A percentile compares a stretch with the other conserved stretches of the same genome.
These are phyloP conservation scores for Schwanniomyces occidentalis DNA, from an alignment of 805 yeast species.

Conservation along the genomic window DNA sequence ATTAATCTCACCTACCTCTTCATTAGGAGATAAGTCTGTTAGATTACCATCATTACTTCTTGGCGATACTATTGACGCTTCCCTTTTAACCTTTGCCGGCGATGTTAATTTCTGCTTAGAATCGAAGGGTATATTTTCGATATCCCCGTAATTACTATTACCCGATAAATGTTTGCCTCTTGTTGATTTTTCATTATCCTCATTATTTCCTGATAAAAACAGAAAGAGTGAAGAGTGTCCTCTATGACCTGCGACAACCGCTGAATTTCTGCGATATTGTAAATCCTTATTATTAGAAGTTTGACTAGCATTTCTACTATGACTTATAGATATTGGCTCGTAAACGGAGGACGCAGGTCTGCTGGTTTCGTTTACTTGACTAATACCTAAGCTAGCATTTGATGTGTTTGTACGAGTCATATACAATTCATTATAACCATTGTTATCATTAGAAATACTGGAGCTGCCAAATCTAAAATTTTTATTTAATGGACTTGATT, in stretches of 20 bases:
- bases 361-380: slow-evolving; percentile 17
- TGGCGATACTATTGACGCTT: slow-evolving; percentile 5
- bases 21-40: slow-evolving; percentile 6
- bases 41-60: slow-evolving; percentile 3
- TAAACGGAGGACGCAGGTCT: slow-evolving; percentile 56
- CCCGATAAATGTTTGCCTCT: slow-evolving; percentile 1
- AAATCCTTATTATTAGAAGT: slow-evolving; percentile 10
- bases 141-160: not conserved
- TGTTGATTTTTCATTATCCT: slow-evolving; percentile 8
- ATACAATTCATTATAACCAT: slow-evolving; percentile 11
- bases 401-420: slow-evolving; percentile 25
- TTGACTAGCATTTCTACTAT: slow-evolving; percentile 47
- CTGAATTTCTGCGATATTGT: slow-evolving; percentile 26
- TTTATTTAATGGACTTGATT: slow-evolving; percentile 30
- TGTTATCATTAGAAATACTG: slow-evolving; percentile 8
- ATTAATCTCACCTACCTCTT: slow-evolving; percentile 31
- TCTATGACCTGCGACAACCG: slow-evolving; percentile 43
- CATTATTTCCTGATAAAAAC: slow-evolving; percentile 41
- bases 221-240: slow-evolving; percentile 63
- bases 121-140: not conserved
- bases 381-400: slow-evolving; percentile 16
- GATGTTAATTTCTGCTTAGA: not conserved
- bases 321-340: slow-evolving; percentile 30
- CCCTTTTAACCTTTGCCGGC: slow-evolving; percentile 26
- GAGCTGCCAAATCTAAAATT: slow-evolving; percentile 31